These are phyloP conservation scores for Blastomyces gilchristii DNA, from an alignment of 2,329 filamentous ascomycete genomes.

Conservation along the genomic window DNA sequence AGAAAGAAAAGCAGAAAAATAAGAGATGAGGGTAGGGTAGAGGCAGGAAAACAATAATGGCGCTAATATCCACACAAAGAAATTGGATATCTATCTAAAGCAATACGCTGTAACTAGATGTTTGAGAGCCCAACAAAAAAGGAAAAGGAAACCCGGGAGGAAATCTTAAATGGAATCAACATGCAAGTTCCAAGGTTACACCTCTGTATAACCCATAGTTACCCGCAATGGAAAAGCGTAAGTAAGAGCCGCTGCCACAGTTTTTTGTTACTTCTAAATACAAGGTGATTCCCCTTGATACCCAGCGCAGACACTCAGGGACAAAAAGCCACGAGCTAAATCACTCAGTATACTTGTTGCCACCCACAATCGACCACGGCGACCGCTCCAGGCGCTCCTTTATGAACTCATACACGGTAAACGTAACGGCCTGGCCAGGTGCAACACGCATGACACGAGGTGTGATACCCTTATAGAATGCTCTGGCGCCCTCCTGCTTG, in stretches of 20 bases:
- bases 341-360: conserved; percentile 57
- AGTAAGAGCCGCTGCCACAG: not conserved
- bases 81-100: conserved; percentile 2
- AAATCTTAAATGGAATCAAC: not conserved
- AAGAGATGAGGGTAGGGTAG: not conserved
- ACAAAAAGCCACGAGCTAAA: not conserved
- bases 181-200: conserved; percentile 1
- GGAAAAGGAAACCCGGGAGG: not conserved
- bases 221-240: not conserved
- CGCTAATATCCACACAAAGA: conserved; percentile 6
- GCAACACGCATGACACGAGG: conserved; percentile 95
- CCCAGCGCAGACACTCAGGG: not conserved
- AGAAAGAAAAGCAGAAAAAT: not conserved
- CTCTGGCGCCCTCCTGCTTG: conserved; percentile 84
- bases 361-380: conserved; percentile 48
- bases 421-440: conserved; percentile 76
- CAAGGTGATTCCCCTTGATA: not conserved
- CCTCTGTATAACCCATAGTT: not conserved
- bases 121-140: conserved; percentile 4
- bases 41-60: not conserved
- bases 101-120: conserved; percentile 9
- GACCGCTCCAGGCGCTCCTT: conserved; percentile 62
- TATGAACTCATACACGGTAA: conserved; percentile 66
- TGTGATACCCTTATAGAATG: conserved; percentile 99
- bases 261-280: not conserved